These are phyloP conservation scores for Linnemannia schmuckeri DNA, from an alignment of 192 early-diverging fungal genomes.

Conservation along the genomic window DNA sequence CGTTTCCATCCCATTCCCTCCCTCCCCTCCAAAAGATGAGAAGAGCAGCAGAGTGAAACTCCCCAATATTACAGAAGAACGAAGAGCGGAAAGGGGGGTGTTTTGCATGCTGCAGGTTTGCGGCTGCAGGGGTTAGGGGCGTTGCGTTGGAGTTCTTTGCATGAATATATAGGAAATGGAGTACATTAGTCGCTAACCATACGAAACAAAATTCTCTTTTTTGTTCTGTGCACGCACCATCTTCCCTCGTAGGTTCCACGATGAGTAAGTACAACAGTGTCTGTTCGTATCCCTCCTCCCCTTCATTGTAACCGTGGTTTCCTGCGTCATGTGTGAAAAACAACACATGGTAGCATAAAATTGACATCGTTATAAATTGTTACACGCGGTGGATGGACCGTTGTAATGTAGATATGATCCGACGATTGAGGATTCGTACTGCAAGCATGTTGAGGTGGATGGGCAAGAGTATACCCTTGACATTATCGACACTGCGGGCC, in stretches of 20 bases:
- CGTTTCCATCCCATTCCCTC: not conserved
- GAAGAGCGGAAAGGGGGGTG: not conserved
- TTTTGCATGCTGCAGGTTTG: not conserved
- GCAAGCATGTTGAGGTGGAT: conserved; percentile 82
- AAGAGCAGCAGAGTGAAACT: too few species aligned
- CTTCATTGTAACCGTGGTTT: not conserved
- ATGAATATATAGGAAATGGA: not conserved
- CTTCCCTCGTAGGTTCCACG: conserved; percentile 3
- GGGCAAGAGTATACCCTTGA: conserved; percentile 78
- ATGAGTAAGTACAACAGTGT: conserved; percentile 13
- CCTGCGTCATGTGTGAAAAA: not conserved
- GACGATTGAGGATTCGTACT: conserved; percentile 69
- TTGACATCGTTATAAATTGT: too few species aligned
- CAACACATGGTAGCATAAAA: not conserved
- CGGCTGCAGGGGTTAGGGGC: not conserved
- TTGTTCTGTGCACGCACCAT: not conserved
- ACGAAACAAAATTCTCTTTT: not conserved
- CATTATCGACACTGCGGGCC: conserved; percentile 86
- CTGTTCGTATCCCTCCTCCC: too few species aligned
- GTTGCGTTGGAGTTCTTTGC: not conserved
- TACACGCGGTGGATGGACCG: not conserved
- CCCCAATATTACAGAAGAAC: not conserved
- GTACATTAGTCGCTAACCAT: not conserved
- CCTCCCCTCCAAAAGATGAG: too few species aligned
- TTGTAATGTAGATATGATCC: conserved; percentile 26